Conservation (phyloP, 495 filamentous ascomycete species). For the Saxophila tyrrhenica region DNA sequence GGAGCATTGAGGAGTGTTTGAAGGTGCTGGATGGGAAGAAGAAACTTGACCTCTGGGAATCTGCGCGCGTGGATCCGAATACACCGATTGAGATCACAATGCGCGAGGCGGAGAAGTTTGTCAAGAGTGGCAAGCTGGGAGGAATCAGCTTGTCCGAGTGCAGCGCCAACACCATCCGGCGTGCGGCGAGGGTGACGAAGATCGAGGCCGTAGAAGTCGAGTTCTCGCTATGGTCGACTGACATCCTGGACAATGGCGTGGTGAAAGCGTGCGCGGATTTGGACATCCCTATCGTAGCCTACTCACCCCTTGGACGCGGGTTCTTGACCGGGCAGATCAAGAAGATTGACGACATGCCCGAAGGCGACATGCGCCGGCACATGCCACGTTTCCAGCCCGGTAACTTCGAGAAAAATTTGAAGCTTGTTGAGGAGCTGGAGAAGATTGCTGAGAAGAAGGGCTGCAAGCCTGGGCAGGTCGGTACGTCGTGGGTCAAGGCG, state of each 20-base stretch:
- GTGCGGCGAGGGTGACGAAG: conserved; percentile 56
- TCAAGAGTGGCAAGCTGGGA: conserved; percentile 66
- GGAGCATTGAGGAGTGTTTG: conserved; percentile 57
- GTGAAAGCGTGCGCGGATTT: conserved; percentile 59
- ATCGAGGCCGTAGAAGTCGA: conserved; percentile 73
- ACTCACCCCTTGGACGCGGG: conserved; percentile 45
- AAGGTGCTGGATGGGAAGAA: conserved; percentile 55
- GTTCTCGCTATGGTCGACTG: conserved; percentile 55
- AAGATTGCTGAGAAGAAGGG: conserved; percentile 58
- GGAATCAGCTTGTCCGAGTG: conserved; percentile 72
- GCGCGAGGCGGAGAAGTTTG: conserved; percentile 41
- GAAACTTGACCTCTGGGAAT: conserved; percentile 73
- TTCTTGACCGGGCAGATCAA: conserved; percentile 51
- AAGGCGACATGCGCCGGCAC: conserved; percentile 41
- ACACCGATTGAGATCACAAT: conserved; percentile 50
- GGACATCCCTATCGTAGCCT: conserved; percentile 60
- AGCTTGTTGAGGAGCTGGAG: conserved; percentile 55
- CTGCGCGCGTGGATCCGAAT: conserved; percentile 57
- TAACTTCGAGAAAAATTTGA: conserved; percentile 60
- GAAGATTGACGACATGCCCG: conserved; percentile 47
- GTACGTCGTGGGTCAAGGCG: conserved; percentile 57
- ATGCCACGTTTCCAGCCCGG: conserved; percentile 58
- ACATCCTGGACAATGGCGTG: conserved; percentile 64
- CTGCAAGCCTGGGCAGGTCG: conserved; percentile 63
- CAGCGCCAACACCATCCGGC: conserved; percentile 59